Base-by-base conservation (phyloP, 163 green algal genomes). In the Chloromonas sp. region DNA sequence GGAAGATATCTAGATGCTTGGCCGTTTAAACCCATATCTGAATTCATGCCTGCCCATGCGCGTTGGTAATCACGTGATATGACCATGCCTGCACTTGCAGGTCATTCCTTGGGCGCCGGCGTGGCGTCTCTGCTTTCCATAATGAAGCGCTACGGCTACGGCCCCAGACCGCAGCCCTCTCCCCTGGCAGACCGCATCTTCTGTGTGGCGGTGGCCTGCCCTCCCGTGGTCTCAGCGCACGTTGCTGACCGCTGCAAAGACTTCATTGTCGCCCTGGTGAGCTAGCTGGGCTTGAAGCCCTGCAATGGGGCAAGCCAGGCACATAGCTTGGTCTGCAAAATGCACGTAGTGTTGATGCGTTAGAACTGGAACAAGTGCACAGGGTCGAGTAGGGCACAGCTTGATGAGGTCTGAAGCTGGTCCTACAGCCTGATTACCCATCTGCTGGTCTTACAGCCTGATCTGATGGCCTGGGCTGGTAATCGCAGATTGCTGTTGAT, bases 91-190 rank as follows among this genome's bases (percentile, higher is more conserved):
- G 66, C 66, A 15, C 66, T 74, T 82, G 0, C 85, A 92, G 90
- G 91, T 58, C 91, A 94, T 86, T 92, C 87, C 0, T 84, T 94
- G 61, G 93, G 92, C 88, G 94, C 91, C 0, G 93, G 93, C 0
- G 92, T 95, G 0, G 94, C 93, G 1, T 90, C 90, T 0, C 87
- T 98, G 81, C 82, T 97, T 15, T 88, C 93, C 2, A 76, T 96
- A 81, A 90, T 98, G 86, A 84, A 96, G 78, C 85, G 87, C 3
- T 87, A 94, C 8, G 80, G 71, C 0, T 59, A 82, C 13, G 36
- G 61, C 0, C 62, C 83, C 8, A 77, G 82, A 66, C 3, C 83
- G 60, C 36, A 60, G 15, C 81, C 81, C 61, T 5, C 76, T 3
- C 58, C 60, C 1, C 59, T 79, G 2, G 81, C 81, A n/a, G 81